Evolutionary conservation across 2,329 filamentous ascomycete genomes (phyloP), one percentile per base, ranked within the genome.

Genomic region (Rhynchosporium secalis): DNA sequence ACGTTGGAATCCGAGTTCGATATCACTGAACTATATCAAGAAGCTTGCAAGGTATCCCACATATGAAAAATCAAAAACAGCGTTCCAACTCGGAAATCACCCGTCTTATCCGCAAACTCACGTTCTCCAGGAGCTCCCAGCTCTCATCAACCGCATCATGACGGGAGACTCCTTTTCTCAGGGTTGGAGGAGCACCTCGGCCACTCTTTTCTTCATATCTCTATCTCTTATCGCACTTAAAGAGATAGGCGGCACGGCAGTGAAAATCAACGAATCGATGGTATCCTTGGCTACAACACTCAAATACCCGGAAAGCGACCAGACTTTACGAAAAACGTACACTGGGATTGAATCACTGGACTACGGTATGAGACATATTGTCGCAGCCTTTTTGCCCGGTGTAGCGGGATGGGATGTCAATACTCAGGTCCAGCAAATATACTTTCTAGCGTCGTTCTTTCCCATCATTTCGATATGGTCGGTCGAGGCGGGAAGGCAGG

Each of bases 331-430:
- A 38, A 26, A 31, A 2, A 52, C 36, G 5, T 52, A 52, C 13
- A 52, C 49, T 33, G 49, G 49, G 6, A 52, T 52, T 20, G 31
- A 31, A 20, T 52, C 49, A 4, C 31, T 52, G 31, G 49, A 52
- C 33, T 38, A 40, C n/a, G 49, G 49, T 10, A 9, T 52, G 13
- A 6, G 49, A 3, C 38, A 38, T 13, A n/a, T 52, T 15, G 49
- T 52, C 31, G 31, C 49, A n/a, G 49, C 49, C 13, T 52, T 52
- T n/a, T 10, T 52, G 49, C 49, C 49, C 26, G 49, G 49, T 7
- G 49, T 33, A 9, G 33, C 49, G 5, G 49, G 49, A 8, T 52
- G 49, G 49, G 33, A 52, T 26, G 0, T 20, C 3, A 52, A 52
- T 38, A n/a, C 49, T 33, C 33, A 38, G 6, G 49, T 52, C 9